Evolutionary conservation across 2,329 filamentous ascomycete genomes (phyloP).

Genomic region (Fusarium coffeatum): DNA sequence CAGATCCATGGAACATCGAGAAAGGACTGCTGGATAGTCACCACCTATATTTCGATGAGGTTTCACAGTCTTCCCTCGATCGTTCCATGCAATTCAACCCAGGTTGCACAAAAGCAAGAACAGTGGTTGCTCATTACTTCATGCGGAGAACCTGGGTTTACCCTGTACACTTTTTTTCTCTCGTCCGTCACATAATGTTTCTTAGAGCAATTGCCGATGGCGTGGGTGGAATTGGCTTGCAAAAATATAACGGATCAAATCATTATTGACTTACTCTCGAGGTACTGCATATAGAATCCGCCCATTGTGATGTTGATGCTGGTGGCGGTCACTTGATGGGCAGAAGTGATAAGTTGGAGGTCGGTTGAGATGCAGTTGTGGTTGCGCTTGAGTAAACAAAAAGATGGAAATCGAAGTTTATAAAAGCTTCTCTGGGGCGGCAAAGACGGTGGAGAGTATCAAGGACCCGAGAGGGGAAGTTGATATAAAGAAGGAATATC

Average conservation of each 20-base stretch:
- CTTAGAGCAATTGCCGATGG: constrained; percentile 34
- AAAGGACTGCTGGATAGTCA: neutral
- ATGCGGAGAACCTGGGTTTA: constrained; percentile 27
- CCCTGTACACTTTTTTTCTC: constrained; percentile 15
- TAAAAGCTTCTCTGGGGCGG: constrained; percentile 31
- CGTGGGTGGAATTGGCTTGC: constrained; percentile 32
- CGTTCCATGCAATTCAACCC: neutral
- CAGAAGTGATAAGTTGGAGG: constrained; percentile 7
- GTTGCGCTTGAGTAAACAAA: constrained; percentile 29
- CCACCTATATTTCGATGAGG: neutral
- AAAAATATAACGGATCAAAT: constrained; percentile 20
- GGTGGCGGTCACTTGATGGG: constrained; percentile 42
- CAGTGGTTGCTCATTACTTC: constrained; percentile 18
- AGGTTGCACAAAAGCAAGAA: constrained; percentile 11
- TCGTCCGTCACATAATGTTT: constrained; percentile 4
- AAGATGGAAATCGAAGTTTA: constrained; percentile 40
- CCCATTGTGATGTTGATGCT: constrained; percentile 60
- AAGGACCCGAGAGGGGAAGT: constrained; percentile 20
- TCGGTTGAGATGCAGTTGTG: constrained; percentile 18
- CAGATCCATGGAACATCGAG: neutral
- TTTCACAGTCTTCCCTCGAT: constrained; percentile 9
- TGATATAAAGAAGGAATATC: constrained; percentile 22
- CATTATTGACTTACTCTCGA: constrained; percentile 73
- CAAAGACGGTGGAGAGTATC: constrained; percentile 21
- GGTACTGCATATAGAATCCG: constrained; percentile 78